phyloP scores from a whole-genome alignment of 1,139 yeast genomes.

The Suhomyces ambrosiae region DNA sequence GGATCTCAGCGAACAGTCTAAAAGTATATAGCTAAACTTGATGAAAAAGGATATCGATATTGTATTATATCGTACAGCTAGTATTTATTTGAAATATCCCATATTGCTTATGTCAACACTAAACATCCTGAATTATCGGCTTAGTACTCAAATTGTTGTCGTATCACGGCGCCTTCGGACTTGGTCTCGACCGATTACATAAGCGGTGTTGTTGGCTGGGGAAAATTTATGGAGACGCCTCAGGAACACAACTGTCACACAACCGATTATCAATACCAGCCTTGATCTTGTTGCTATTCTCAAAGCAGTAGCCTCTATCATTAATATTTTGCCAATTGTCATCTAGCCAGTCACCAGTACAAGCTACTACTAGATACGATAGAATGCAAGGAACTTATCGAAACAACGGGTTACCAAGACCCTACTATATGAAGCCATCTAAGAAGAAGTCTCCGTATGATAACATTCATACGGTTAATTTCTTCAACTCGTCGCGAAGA shows the following conservation, averaged over 20 bases:
- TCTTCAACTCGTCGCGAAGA: constrained; percentile 41
- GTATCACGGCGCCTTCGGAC: too few species aligned
- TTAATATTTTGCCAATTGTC: not conserved
- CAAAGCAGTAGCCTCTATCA: too few species aligned
- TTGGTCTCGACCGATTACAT: constrained; percentile 1
- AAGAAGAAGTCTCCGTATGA: constrained; percentile 42
- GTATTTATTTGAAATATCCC: too few species aligned
- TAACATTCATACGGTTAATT: constrained; percentile 29
- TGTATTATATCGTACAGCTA: too few species aligned
- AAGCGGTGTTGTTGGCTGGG: constrained; percentile 4
- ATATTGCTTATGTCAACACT: too few species aligned
- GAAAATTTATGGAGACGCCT: not conserved
- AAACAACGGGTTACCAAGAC: constrained; percentile 49
- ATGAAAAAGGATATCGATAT: too few species aligned
- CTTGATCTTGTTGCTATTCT: not conserved
- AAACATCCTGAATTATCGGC: too few species aligned
- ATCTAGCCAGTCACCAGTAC: not conserved
- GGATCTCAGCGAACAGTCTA: not conserved
- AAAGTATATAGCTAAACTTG: too few species aligned
- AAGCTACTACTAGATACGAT: not conserved
- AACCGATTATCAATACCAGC: not conserved
- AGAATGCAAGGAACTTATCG: constrained; percentile 51
- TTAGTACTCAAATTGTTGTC: too few species aligned
- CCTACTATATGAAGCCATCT: constrained; percentile 51
- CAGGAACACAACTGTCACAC: not conserved